Evolutionary conservation across 2,329 filamentous ascomycete genomes (phyloP).

Genomic region (Teratosphaeria zuluensis): DNA sequence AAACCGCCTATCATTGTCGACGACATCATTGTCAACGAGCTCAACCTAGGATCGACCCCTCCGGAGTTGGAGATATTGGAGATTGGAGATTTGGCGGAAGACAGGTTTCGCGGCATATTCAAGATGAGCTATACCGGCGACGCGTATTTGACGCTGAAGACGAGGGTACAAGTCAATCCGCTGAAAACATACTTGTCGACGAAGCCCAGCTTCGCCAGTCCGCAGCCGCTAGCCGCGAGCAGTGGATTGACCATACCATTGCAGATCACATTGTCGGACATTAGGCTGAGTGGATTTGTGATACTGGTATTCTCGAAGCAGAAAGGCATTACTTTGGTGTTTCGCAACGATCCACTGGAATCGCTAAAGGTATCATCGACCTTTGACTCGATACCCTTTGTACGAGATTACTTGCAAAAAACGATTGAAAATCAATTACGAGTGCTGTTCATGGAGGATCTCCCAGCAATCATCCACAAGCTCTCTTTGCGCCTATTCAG

Average conservation of each 20-base stretch:
- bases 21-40: slow-evolving; percentile 95
- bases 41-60: slow-evolving; percentile 90
- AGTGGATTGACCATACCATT: slow-evolving; percentile 94
- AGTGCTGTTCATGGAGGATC: slow-evolving; percentile 92
- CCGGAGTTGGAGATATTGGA: slow-evolving; percentile 94
- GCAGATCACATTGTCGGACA: slow-evolving; percentile 90
- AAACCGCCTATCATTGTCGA: slow-evolving; percentile 99
- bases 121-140: slow-evolving; percentile 98
- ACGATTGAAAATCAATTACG: slow-evolving; percentile 91
- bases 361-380: slow-evolving; percentile 97
- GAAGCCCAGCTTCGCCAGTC: slow-evolving; percentile 85
- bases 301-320: slow-evolving; percentile 96
- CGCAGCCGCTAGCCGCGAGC: slow-evolving; percentile 79
- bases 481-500: slow-evolving; percentile 83
- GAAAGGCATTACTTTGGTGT: slow-evolving; percentile 92
- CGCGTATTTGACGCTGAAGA: slow-evolving; percentile 89
- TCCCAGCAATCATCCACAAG: slow-evolving; percentile 91
- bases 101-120: slow-evolving; percentile 95
- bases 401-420: slow-evolving; percentile 90
- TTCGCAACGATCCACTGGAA: slow-evolving; percentile 94
- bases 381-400: slow-evolving; percentile 97
- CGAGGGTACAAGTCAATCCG: slow-evolving; percentile 93
- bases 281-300: slow-evolving; percentile 92
- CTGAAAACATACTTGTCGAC: slow-evolving; percentile 91
- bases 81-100: slow-evolving; percentile 93